Evolutionary conservation across 2,329 filamentous ascomycete species (phyloP), one percentile per base, ranked within the genome.

Genomic region (Aspergillus tubingensis): DNA sequence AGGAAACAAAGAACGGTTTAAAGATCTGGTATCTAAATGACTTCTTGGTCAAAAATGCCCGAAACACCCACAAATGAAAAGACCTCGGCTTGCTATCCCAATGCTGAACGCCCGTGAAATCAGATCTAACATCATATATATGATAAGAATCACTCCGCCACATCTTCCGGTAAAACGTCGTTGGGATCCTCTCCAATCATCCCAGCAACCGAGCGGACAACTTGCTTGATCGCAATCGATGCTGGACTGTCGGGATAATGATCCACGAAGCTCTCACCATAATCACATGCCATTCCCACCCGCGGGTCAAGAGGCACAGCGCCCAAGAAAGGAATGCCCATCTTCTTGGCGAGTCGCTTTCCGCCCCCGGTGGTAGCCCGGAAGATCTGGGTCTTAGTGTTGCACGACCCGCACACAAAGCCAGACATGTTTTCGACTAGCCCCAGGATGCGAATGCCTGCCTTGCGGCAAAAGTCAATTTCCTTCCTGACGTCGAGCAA

Each of bases 381-480:
- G 81, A 99, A 99, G 53, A 99, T 96, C 74, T 96, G 87, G 70
- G 82, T 85, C 69, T 86, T 82, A 58, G 92, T 88, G 57, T 87
- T 91, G 77, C 95, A 99, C 59, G 91, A 94, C 8, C 93, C 93
- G 73, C 95, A 99, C 56, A 99, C 93, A 69, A 98, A 99, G 3
- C 92, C 92, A 60, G 89, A 91, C 95, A 99, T 99, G 73, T 99
- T 99, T 81, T 99, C 95, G 15, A 96, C 95, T 43, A 99, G 82
- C 0, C 95, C 95, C 3, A 99, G 77, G 6, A 99, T 86, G 51
- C 83, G 85, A 67, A 99, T 98, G 3, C 91, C 92, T 0, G 95
- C 95, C 79, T 99, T 99, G 60, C 88, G 84, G 78, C 96, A 99
- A 73, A 99, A 99, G 72, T 99, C 94, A 60, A 99, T 94, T 77